Base-by-base conservation (phyloP, 2,329 filamentous ascomycete species). In the Nigrograna mackinnonii region DNA sequence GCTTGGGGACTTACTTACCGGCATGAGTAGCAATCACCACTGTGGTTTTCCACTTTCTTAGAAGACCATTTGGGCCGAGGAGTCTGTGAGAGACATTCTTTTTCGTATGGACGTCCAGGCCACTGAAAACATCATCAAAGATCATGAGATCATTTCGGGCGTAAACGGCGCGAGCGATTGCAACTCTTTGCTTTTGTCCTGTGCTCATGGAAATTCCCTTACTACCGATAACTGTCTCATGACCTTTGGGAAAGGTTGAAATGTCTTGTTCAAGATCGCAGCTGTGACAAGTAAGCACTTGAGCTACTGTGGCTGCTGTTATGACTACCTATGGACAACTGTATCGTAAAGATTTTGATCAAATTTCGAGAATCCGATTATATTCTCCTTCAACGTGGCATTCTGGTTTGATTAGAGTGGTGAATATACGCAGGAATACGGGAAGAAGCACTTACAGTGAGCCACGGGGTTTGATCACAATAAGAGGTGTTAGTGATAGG, bases 181-280 rank as follows among this genome's bases (percentile, higher is more conserved):
- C 90, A 63, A 96, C 92, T 54, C 91, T 87, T 70, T 96, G 91
- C 69, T 95, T 95, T 70, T 96, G 91, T 22, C 91, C 91, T 74
- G 59, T 35, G 19, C 39, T 46, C 20, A 76, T 11, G 75, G 66
- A 9, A 68, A 64, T 39, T 5, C 75, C 75, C 43, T 71, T 71
- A 47, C 68, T 75, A 12, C 74, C 75, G 37, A 76, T 70, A 13
- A 70, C 47, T 4, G 73, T 75, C 17, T 65, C 52, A 37, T 64
- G 32, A 12, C 43, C 37, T 1, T 39, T 26, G 20, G 36, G 39
- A 22, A 50, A 31, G 16, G 46, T 36, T 17, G 28, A 13, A 5
- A 54, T 41, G 21, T 54, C 49, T 14, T 45, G 24, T 7, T 39
- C 22, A 4, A 54, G 37, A 12, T 42, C 41, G 26, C 49, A 52